Percentiles rank a stretch among this genome's conserved stretches.
phyloP scores from a whole-genome alignment of 441 rosid species.

The Manihot esculenta region DNA sequence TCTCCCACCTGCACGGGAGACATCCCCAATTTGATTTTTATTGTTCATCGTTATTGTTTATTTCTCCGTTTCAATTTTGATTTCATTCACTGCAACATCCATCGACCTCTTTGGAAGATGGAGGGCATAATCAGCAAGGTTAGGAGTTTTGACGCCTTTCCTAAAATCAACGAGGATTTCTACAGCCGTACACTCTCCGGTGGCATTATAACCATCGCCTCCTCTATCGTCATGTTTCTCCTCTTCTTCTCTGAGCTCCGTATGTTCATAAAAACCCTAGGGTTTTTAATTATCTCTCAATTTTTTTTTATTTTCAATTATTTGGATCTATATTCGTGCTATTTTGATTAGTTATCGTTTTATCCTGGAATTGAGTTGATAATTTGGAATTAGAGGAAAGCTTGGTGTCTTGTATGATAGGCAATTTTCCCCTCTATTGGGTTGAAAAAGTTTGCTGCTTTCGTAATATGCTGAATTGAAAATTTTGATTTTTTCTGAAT shows the following conservation, averaged over 20 bases:
- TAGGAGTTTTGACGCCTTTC: slow-evolving; percentile 85
- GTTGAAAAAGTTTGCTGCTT: too few relatives aligned
- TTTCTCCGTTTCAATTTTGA: neutral
- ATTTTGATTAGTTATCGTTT: too few relatives aligned
- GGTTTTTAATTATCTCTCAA: neutral
- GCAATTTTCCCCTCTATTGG: neutral
- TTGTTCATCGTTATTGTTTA: neutral
- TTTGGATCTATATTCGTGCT: too few relatives aligned
- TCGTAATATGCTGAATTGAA: too few relatives aligned
- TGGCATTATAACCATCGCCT: slow-evolving; percentile 78
- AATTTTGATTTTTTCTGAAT: too few relatives aligned
- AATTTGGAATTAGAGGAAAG: neutral
- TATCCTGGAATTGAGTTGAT: neutral
- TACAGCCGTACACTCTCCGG: slow-evolving; percentile 92
- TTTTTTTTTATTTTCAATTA: neutral
- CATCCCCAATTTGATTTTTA: neutral
- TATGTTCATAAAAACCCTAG: slow-evolving; percentile 27
- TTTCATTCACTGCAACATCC: too few relatives aligned
- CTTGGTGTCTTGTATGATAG: neutral
- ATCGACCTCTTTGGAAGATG: slow-evolving; percentile 32
- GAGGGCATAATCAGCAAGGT: slow-evolving; percentile 63
- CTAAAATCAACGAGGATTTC: slow-evolving; percentile 93
- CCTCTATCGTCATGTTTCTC: slow-evolving; percentile 85
- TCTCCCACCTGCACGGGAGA: neutral
- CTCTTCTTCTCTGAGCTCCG: slow-evolving; percentile 97